Base-by-base conservation (phyloP, 345 rosid genomes). In the Acer yangbiense region DNA sequence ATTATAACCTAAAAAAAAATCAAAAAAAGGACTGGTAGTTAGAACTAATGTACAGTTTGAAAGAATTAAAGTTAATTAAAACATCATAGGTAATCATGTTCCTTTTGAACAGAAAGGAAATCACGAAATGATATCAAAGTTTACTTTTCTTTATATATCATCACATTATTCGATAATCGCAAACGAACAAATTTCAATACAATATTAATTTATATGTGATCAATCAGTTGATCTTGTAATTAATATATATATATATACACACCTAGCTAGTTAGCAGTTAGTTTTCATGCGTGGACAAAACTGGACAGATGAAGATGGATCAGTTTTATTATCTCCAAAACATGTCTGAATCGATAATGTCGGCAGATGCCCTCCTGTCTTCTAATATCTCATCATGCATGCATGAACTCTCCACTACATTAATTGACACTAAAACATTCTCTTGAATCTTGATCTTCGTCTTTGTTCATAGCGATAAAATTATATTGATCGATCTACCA, bases 301-400 rank as follows among this genome's bases (percentile, higher is more conserved):
- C 39, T 35, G 46, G 46, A 43, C 46, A 43, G 46, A 43, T 43
- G 46, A 43, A 43, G 46, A 7, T 43, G 46, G 46, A 43, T 43
- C 68, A 79, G 29, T 72, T 79, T 21, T 5, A 25, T 21, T 7
- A 35, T 54, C 75, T 11, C 48, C 58, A 35, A 72, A 46, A 68
- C 18, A 72, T 69, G 72, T 68, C 74, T 50, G 39, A 35, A 35
- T 35, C 41, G 27, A 21, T 21, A 8, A 60, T 85, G 87, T 85
- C 85, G 84, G 87, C 81, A 58, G 82, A 81, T 13, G 64, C 62
- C 25, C 0, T 35, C 39, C 39, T 61, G 48, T 69, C 23, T 57
- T 57, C 84, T 81, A 88, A 64, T 73, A 78, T 71, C 65, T 79
- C 82, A 75, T 77, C 82, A 77, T 72, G 62, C 82, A 84, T 73